These are phyloP conservation scores for Nephromyces sp. DNA, from an alignment of 169 alveolate species.

Conservation along the genomic window DNA sequence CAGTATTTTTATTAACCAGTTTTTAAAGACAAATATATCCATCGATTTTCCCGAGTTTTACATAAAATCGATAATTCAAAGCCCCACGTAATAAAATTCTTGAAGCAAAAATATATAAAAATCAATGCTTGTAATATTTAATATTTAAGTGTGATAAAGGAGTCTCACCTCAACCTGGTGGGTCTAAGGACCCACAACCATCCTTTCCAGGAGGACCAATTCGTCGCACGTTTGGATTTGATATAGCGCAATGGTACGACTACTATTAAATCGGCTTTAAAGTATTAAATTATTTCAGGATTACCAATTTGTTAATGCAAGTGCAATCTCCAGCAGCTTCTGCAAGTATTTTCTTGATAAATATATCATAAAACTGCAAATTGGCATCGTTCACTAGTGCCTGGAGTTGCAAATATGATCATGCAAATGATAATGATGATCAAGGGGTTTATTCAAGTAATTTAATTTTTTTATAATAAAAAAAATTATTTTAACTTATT, in stretches of 20 bases:
- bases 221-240: constrained; percentile 41
- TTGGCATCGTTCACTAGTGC: no score
- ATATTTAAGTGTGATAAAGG: constrained; percentile 6
- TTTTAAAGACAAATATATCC: constrained; percentile 16
- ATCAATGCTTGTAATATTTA: not conserved
- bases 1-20: not conserved
- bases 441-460: constrained; percentile 52
- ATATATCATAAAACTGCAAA: not conserved
- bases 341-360: not conserved
- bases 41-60: constrained; percentile 28
- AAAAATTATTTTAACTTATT: not conserved
- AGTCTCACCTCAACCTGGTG: not conserved
- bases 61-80: constrained; percentile 11
- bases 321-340: not conserved
- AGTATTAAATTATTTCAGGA: not conserved
- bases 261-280: not conserved
- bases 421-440: constrained; percentile 55
- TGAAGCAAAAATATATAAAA: not conserved
- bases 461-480: not conserved
- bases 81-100: constrained; percentile 33
- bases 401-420: constrained; percentile 54
- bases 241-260: constrained; percentile 37
- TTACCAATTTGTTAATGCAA: not conserved
- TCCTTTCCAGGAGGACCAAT: constrained; percentile 52
- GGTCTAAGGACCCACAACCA: not conserved